These are phyloP conservation scores for Rhododendron henanense DNA, from an alignment of 148 eudicot species.

Conservation along the genomic window DNA sequence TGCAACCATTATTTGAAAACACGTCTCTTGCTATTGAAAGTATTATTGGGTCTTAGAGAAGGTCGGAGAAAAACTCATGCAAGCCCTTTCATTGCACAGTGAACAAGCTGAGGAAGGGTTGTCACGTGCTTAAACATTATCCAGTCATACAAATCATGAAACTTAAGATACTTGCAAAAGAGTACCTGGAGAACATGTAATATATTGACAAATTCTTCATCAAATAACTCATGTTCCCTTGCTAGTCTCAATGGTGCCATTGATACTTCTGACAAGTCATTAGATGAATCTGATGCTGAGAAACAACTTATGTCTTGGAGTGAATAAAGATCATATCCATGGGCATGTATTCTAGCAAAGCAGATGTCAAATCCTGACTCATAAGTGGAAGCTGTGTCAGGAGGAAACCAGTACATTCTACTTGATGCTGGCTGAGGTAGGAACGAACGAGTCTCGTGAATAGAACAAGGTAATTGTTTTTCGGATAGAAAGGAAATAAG, in stretches of 20 bases:
- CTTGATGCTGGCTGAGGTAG: conserved; percentile 70
- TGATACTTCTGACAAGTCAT: conserved; percentile 34
- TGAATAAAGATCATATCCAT: conserved; percentile 56
- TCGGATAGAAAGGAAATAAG: conserved; percentile 55
- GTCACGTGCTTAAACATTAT: not conserved
- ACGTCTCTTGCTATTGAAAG: not conserved
- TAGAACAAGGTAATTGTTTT: conserved; percentile 13
- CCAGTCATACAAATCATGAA: conserved; percentile 1
- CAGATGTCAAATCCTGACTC: conserved; percentile 72
- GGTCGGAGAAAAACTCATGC: not conserved
- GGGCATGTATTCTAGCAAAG: conserved; percentile 57
- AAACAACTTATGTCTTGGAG: conserved; percentile 15
- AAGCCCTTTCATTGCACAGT: not conserved
- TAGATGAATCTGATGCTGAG: conserved; percentile 21
- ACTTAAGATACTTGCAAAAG: not conserved
- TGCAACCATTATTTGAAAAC: not conserved
- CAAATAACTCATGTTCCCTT: conserved; percentile 43
- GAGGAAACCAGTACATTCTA: conserved; percentile 92
- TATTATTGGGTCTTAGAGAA: not conserved
- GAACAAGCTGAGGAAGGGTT: not conserved
- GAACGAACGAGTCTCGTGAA: conserved; percentile 19
- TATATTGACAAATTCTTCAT: conserved; percentile 55
- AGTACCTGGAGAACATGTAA: conserved; percentile 89
- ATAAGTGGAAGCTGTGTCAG: conserved; percentile 41
- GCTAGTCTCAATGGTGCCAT: conserved; percentile 45